Evolutionary conservation across 768 basidiomycete species (phyloP), one percentile per base, ranked within the genome.

Genomic region (Pulveroboletus sp.): DNA sequence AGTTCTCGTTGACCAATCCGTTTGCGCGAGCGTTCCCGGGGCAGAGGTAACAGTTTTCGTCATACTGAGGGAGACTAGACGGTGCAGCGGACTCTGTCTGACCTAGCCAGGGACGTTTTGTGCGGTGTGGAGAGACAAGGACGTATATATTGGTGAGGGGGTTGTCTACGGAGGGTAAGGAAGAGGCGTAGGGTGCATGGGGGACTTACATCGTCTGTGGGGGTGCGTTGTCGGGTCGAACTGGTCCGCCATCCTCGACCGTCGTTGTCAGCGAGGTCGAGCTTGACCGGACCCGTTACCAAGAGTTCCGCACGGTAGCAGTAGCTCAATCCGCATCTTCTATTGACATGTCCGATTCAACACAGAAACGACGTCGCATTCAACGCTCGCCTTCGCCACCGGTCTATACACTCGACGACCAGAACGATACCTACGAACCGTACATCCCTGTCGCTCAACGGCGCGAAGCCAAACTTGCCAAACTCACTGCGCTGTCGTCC

Each of bases 391-490:
- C 81, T 0, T 83, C 85, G 14, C 75, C 71, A 7, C 73, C 85
- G 0, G 62, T 55, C 41, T 85, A 82, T 69, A 78, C 75, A 32
- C 73, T 86, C 43, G 83, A 86, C 53, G 79, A 83, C 27, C 79
- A 81, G 28, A 70, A 72, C 47, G 78, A 82, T 43, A 67, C 75
- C 18, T 93, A 93, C 62, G 83, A 86, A 51, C 88, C 89, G 1
- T 98, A 97, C 66, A 70, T 98, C 31, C 83, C 95, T 10, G 84
- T 97, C 31, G 79, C 87, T 14, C 85, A 96, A 67, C 80, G 93
- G 46, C 81, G 90, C 43, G 81, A 88, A 61, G 82, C 84, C 39
- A 89, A 85, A 58, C 76, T 95, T 6, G 84, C 85, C 17, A 87
- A 84, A 56, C 75, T 94, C 44, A 76, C 81, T 14, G 80, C 82